Evolutionary conservation across 139 green algal genomes (phyloP).

Genomic region (Tetraselmis striata): DNA sequence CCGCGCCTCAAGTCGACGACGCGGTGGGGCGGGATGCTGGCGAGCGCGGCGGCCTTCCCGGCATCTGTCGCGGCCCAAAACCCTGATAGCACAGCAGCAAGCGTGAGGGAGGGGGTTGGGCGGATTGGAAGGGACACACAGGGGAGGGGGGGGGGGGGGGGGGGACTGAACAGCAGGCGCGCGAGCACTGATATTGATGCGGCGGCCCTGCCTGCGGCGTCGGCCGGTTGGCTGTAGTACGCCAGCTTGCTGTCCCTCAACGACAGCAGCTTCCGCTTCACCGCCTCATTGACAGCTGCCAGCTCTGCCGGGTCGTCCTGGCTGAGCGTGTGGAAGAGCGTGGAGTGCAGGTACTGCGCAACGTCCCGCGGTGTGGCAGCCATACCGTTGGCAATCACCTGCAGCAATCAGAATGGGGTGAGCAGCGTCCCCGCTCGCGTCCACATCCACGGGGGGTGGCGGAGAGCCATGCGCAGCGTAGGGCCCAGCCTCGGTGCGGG

Average conservation of each 20-base stretch:
- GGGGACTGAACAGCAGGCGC: too few species aligned
- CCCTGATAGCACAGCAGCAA: too few species aligned
- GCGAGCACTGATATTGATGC: too few species aligned
- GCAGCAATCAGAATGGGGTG: too few species aligned
- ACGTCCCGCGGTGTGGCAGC: conserved; percentile 55
- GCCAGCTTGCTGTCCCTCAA: background rate
- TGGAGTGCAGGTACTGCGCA: background rate
- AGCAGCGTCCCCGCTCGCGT: background rate
- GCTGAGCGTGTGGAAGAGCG: background rate
- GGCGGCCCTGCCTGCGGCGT: too few species aligned
- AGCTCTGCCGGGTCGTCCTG: background rate
- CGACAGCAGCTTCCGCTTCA: background rate
- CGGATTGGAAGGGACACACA: too few species aligned
- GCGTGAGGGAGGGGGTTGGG: too few species aligned
- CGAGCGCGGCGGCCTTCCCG: background rate
- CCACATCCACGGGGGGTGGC: too few species aligned
- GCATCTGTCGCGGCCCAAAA: background rate
- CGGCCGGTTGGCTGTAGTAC: too few species aligned
- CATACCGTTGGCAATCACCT: conserved; percentile 55
- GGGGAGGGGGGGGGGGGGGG: too few species aligned
- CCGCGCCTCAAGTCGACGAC: background rate
- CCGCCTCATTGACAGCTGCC: background rate
- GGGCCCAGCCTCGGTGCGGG: background rate
- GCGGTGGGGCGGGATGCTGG: background rate
- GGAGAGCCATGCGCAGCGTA: background rate